Evolutionary conservation across 768 basidiomycete species (phyloP), one percentile per base, ranked within the genome.

Genomic region (Rickenella mellea): DNA sequence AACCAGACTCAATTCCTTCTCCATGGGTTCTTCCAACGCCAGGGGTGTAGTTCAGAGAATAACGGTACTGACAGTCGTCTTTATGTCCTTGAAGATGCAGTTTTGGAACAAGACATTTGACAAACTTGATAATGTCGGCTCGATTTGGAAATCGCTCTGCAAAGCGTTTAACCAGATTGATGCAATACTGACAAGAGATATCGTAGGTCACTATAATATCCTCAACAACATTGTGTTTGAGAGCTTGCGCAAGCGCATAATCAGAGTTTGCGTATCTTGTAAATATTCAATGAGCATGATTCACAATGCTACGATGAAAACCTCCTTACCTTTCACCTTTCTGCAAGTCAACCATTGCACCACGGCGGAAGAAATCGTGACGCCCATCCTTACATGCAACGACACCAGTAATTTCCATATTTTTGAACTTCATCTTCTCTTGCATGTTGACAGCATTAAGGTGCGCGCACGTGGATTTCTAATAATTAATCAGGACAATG

Each of bases 11-110:
- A 1, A 51, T 45, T 2, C 42, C 52, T 33, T 57, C 55, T 1
- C 55, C 55, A 36, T 55, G 48, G 15, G 47, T 55, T 8, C 49
- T n/a, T 6, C 55, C 52, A 10, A 42, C 49, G 21, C 51, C 40
- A 7, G 39, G 35, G 2, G 39, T 43, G 30, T 37, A 52, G 27
- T 55, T 53, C 38, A 56, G 41, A 5, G 51, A 55, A 27, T 35
- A 51, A 6, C 28, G 12, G 14, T 30, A 39, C 28, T 42, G 44
- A 44, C 54, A 55, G 2, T 14, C 19, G 14, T 30, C 25, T 20
- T 44, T 40, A 28, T 55, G 54, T 12, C 38, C 42, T 14, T 44
- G 43, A 11, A 48, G 39, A 32, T 55, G 54, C 22, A 55, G 50
- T 24, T 55, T 55, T 4, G n/a, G n/a, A 3, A 32, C 30, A 4